A percentile compares a stretch with the other conserved stretches of the same genome.
Conservation (phyloP, 495 filamentous ascomycete species). For the Aspergillus diversus region DNA sequence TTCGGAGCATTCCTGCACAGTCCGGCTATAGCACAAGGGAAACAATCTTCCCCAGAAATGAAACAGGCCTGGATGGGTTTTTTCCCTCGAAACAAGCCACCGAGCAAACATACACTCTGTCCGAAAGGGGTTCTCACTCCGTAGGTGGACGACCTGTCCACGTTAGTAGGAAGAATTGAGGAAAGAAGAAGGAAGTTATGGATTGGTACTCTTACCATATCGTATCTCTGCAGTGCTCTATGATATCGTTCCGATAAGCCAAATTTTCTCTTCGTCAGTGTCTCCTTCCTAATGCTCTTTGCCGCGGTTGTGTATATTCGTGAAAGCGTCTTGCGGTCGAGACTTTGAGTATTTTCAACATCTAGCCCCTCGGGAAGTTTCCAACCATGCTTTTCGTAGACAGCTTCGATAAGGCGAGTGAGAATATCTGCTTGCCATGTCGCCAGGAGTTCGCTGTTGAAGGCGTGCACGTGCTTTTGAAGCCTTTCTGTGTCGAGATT, state of each 20-base stretch:
- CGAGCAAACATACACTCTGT: conserved; percentile 40
- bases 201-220: conserved; percentile 30
- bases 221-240: conserved; percentile 37
- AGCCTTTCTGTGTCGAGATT: conserved; percentile 34
- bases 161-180: conserved; percentile 17
- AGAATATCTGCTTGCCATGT: conserved; percentile 46
- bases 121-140: conserved; percentile 37
- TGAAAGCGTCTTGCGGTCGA: conserved; percentile 29
- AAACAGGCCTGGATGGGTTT: conserved; percentile 30
- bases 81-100: conserved; percentile 37
- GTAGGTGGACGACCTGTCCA: conserved; percentile 37
- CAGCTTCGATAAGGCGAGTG: conserved; percentile 44
- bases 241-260: conserved; percentile 34
- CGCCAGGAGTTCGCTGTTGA: conserved; percentile 34
- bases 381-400: conserved; percentile 30
- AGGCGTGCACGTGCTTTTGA: conserved; percentile 33
- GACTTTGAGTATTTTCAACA: conserved; percentile 20
- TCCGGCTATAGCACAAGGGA: conserved; percentile 41
- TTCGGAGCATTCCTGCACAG: conserved; percentile 35
- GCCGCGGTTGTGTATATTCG: conserved; percentile 35
- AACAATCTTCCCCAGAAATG: conserved; percentile 43
- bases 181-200: neutral
- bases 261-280: conserved; percentile 26
- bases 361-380: conserved; percentile 30
- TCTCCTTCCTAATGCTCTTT: conserved; percentile 29